phyloP scores from a whole-genome alignment of 164 flowering plant genomes.

The Paratinospora sagittata region DNA sequence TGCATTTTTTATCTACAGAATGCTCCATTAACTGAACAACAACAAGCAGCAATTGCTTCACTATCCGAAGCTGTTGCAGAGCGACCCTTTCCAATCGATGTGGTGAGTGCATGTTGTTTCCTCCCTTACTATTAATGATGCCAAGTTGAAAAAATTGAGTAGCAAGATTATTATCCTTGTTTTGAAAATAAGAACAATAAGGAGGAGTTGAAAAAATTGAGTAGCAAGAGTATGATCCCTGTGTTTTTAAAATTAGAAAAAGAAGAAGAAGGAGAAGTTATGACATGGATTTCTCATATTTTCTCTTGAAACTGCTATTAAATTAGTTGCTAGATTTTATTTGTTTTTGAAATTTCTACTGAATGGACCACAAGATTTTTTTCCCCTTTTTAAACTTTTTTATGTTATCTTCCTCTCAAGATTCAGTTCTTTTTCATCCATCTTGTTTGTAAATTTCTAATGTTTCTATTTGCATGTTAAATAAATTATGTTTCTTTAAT shows the following conservation, averaged over 20 bases:
- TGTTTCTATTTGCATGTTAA: too few species aligned
- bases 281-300: not conserved
- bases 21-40: slow-evolving; percentile 86
- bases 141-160: too few species aligned
- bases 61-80: slow-evolving; percentile 83
- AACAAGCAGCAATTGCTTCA: slow-evolving; percentile 63
- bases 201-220: too few species aligned
- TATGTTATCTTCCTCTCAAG: too few species aligned
- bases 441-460: too few species aligned
- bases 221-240: too few species aligned
- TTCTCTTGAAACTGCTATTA: not conserved
- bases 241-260: too few species aligned
- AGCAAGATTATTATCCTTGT: too few species aligned
- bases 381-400: too few species aligned
- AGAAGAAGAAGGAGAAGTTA: not conserved
- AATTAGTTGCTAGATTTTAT: not conserved
- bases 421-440: too few species aligned
- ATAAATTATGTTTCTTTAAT: not conserved
- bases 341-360: not conserved
- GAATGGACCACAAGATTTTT: not conserved
- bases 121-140: not conserved
- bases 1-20: slow-evolving; percentile 35
- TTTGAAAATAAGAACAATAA: too few species aligned
- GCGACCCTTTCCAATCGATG: slow-evolving; percentile 66
- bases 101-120: slow-evolving; percentile 32